Percentiles rank a stretch among this genome's conserved stretches.
These are phyloP conservation scores for Ascochyta koolunga DNA, from an alignment of 2,329 filamentous ascomycete genomes.

Conservation along the genomic window DNA sequence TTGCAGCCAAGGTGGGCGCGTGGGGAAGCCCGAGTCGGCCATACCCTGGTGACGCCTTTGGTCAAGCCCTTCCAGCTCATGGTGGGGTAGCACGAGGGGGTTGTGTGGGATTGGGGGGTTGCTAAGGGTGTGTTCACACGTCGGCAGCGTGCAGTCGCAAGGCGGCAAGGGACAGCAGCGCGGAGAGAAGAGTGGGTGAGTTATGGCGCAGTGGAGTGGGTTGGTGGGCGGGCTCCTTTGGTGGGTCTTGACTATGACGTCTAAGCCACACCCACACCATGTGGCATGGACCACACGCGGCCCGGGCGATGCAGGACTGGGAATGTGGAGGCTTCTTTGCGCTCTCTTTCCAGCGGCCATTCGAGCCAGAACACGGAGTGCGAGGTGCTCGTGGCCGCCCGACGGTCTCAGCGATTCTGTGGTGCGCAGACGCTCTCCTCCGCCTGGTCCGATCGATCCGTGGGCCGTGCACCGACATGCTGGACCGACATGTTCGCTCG, in stretches of 20 bases:
- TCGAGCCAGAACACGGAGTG: neutral
- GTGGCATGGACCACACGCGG: neutral
- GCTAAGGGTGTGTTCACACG: slow-evolving; percentile 1
- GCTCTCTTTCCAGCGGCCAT: neutral
- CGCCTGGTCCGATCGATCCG: neutral
- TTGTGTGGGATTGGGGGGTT: slow-evolving; percentile 13
- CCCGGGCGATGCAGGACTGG: neutral
- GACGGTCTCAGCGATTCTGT: neutral
- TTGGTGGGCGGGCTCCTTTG: neutral
- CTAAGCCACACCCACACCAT: slow-evolving; percentile 10
- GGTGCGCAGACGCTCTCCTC: neutral
- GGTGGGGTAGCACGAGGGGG: slow-evolving; percentile 21
- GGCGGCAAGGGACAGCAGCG: slow-evolving; percentile 4
- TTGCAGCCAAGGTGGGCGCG: slow-evolving; percentile 16
- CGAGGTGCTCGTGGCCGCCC: neutral
- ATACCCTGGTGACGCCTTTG: slow-evolving; percentile 85
- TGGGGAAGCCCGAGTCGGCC: slow-evolving; percentile 36
- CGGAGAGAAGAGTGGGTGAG: slow-evolving; percentile 10
- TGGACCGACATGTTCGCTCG: slow-evolving; percentile 12
- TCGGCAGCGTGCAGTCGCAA: slow-evolving; percentile 7
- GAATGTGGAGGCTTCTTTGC: neutral
- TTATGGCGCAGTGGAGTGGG: slow-evolving; percentile 1
- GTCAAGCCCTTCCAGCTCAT: slow-evolving; percentile 99
- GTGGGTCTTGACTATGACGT: slow-evolving; percentile 12
- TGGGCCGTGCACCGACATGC: neutral